These are phyloP conservation scores for Austroboletus novae-zelandiae DNA, from an alignment of 1,284 basidiomycete species.

Conservation along the genomic window DNA sequence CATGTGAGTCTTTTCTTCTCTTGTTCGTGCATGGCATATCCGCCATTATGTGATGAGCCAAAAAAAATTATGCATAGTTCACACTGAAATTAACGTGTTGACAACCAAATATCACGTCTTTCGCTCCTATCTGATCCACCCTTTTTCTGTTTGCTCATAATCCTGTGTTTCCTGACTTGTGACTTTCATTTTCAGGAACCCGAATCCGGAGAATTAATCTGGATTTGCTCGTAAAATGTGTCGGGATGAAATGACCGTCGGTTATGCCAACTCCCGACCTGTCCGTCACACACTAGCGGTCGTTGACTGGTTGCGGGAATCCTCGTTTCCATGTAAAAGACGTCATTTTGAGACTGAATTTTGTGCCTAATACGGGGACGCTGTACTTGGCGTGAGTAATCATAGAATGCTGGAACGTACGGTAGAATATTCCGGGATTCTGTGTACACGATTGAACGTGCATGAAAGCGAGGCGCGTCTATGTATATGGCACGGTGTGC, in stretches of 20 bases:
- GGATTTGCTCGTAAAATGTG: background rate
- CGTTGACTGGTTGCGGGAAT: background rate
- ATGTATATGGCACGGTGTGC: background rate
- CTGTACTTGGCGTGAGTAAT: background rate
- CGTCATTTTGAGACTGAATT: background rate
- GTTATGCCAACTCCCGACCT: background rate
- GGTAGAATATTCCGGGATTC: background rate
- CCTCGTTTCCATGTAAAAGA: background rate
- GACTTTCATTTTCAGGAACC: conserved; percentile 16
- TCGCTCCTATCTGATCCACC: conserved; percentile 30
- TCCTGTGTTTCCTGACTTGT: conserved; percentile 10
- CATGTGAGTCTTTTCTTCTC: conserved; percentile 14
- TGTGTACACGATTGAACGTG: background rate
- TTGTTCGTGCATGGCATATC: background rate
- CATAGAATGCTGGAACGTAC: background rate
- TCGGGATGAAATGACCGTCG: background rate
- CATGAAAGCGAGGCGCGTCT: background rate
- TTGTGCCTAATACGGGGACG: background rate
- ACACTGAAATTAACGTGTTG: conserved; percentile 33
- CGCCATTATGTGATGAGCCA: conserved; percentile 18
- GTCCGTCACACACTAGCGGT: background rate
- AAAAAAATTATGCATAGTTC: conserved; percentile 30
- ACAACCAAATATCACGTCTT: conserved; percentile 29
- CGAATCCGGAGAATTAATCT: conserved; percentile 10
- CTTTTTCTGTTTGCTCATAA: background rate